Conservation (phyloP, 768 basidiomycete species). For the Termitomyces sp. region DNA sequence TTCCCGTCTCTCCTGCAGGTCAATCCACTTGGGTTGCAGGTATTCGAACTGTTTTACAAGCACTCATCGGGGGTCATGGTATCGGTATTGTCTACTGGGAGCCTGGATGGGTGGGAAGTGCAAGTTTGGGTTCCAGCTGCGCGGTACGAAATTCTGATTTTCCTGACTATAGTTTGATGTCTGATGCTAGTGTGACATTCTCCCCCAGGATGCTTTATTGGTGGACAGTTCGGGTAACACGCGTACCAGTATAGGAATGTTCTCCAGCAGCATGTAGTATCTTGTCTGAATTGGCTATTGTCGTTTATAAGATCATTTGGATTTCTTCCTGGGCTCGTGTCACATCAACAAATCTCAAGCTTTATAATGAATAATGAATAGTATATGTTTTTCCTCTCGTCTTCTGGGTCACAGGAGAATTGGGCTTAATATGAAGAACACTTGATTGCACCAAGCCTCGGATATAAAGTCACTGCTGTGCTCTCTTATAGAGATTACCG, state of each 20-base stretch:
- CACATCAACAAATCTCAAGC: not conserved
- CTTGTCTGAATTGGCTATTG: not conserved
- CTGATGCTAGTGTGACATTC: not conserved
- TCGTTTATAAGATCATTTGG: not conserved
- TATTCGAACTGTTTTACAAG: slow-evolving; percentile 40
- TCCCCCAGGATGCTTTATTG: slow-evolving; percentile 41
- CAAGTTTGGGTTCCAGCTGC: slow-evolving; percentile 36
- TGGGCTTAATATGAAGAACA: too few relatives aligned
- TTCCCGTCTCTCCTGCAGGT: slow-evolving; percentile 43
- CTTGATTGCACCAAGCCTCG: too few relatives aligned
- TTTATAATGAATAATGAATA: not conserved
- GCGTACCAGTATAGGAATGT: slow-evolving; percentile 32
- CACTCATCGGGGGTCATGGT: slow-evolving; percentile 42
- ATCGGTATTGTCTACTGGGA: slow-evolving; percentile 59
- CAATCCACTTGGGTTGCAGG: slow-evolving; percentile 49
- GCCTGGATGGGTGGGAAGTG: slow-evolving; percentile 59
- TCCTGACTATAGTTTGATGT: not conserved
- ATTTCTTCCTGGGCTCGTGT: not conserved
- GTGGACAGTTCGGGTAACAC: slow-evolving; percentile 43
- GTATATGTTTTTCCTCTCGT: too few relatives aligned
- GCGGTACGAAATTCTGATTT: slow-evolving; percentile 20
- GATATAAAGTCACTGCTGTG: too few relatives aligned
- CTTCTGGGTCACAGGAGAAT: too few relatives aligned
- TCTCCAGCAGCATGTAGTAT: slow-evolving; percentile 28
- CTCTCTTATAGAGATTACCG: too few relatives aligned